These are phyloP conservation scores for Scutellaria barbata DNA, from an alignment of 257 asterid species.

Conservation along the genomic window DNA sequence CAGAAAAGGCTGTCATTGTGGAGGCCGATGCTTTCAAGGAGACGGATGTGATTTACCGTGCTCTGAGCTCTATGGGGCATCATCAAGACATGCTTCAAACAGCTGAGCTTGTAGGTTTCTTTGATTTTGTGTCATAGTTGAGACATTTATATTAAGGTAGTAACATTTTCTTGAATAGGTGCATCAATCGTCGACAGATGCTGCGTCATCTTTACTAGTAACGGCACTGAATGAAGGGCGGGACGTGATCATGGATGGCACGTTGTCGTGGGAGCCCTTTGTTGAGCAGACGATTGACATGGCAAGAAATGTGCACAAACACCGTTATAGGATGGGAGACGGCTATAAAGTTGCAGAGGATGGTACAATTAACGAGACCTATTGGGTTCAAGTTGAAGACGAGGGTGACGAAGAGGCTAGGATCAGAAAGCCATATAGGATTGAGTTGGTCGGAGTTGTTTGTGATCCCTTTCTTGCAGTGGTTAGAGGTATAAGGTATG, in stretches of 20 bases:
- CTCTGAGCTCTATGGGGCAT: conserved; percentile 82
- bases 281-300: conserved; percentile 86
- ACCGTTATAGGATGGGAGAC: conserved; percentile 84
- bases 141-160: background rate
- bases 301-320: conserved; percentile 81
- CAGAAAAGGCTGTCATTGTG: conserved; percentile 76
- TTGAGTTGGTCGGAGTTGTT: conserved; percentile 91
- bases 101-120: conserved; percentile 60
- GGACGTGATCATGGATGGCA: conserved; percentile 97
- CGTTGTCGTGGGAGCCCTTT: conserved; percentile 93
- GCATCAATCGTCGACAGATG: conserved; percentile 92
- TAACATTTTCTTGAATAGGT: conserved; percentile 54
- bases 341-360: conserved; percentile 83
- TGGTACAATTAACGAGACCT: conserved; percentile 70
- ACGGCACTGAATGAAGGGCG: conserved; percentile 95
- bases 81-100: conserved; percentile 98
- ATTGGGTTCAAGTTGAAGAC: conserved; percentile 70
- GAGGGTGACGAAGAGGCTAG: conserved; percentile 34
- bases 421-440: conserved; percentile 68
- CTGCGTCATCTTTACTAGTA: conserved; percentile 92
- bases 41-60: conserved; percentile 83
- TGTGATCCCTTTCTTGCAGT: conserved; percentile 92
- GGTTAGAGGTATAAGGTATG: conserved; percentile 88
- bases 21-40: conserved; percentile 99
- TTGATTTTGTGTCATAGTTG: background rate